Conservation (phyloP, 768 basidiomycete genomes). For the Gloeostereum incarnatum region DNA sequence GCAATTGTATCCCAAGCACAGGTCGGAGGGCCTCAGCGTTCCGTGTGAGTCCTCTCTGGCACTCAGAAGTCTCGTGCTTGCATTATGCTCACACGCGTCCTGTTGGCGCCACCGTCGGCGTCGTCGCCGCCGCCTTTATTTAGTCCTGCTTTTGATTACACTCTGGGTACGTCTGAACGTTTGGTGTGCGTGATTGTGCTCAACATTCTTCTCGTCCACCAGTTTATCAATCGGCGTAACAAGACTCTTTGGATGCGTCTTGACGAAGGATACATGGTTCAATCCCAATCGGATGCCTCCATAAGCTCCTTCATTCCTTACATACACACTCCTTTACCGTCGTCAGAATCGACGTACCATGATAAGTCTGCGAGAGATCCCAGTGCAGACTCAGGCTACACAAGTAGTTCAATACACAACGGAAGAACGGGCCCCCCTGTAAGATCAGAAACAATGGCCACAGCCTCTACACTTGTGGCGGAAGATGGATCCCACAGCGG, state of each 20-base stretch:
- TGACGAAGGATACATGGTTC: constrained; percentile 17
- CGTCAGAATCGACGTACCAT: not conserved
- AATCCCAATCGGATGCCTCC: constrained; percentile 16
- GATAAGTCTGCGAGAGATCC: no score
- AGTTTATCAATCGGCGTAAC: constrained; percentile 15
- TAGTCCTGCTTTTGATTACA: constrained; percentile 9
- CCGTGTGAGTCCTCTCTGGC: no score
- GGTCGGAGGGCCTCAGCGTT: no score
- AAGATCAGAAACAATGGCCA: constrained; percentile 2
- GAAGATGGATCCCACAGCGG: constrained; percentile 5
- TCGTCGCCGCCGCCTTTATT: constrained; percentile 8
- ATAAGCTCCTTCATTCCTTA: not conserved
- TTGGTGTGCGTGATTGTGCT: not conserved
- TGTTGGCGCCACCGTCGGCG: constrained; percentile 10
- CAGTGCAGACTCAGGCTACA: no score
- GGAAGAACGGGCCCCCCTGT: no score
- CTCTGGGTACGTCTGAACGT: constrained; percentile 10
- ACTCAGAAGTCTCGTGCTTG: not conserved
- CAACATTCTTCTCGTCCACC: not conserved
- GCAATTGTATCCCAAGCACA: constrained; percentile 13
- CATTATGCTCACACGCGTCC: not conserved
- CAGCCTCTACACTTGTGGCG: constrained; percentile 5
- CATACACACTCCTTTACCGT: not conserved
- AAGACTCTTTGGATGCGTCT: constrained; percentile 16
- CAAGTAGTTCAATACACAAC: no score